Base-by-base conservation (phyloP, 257 asterid genomes). In the Knoxia roxburghii region DNA sequence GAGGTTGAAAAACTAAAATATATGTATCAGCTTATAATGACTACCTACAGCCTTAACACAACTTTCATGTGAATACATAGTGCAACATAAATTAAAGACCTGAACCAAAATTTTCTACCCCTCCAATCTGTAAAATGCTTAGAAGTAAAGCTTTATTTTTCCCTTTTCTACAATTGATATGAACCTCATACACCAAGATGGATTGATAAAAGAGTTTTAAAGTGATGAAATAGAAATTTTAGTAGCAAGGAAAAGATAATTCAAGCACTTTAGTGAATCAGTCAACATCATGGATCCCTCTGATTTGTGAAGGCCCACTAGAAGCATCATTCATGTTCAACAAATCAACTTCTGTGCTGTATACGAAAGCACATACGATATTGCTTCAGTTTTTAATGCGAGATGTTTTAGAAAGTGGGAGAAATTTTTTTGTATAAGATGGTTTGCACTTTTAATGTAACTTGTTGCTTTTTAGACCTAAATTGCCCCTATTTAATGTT, bases 331-430 rank as follows among this genome's bases (percentile, higher is more conserved):
- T 50, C 0, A 48, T 10, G 12, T 33, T 17, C 40, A 61, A 11
- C 7, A 55, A 26, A 30, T 55, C 37, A 26, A 61, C 29, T 61
- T 15, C 4, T 15, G 68, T 7, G 6, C 7, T 43, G 37, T 14
- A 58, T 53, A 54, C 43, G 59, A 41, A 43, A 49, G 57, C 32
- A 21, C 55, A 39, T n/a, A 64, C 39, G 63, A 46, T 39, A 10
- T 13, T 24, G n/a, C n/a, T n/a, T n/a, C n/a, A n/a, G n/a, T n/a
- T n/a, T n/a, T n/a, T n/a, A n/a, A n/a, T n/a, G n/a, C n/a, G n/a
- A n/a, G n/a, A n/a, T n/a, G n/a, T n/a, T n/a, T n/a, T n/a, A n/a
- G n/a, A n/a, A n/a, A n/a, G n/a, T n/a, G n/a, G n/a, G n/a, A n/a
- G n/a, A n/a, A n/a, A n/a, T n/a, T n/a, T n/a, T n/a, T n/a, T n/a